Evolutionary conservation across 2,329 filamentous ascomycete genomes (phyloP).

Genomic region (Malbranchea cinnamomea): DNA sequence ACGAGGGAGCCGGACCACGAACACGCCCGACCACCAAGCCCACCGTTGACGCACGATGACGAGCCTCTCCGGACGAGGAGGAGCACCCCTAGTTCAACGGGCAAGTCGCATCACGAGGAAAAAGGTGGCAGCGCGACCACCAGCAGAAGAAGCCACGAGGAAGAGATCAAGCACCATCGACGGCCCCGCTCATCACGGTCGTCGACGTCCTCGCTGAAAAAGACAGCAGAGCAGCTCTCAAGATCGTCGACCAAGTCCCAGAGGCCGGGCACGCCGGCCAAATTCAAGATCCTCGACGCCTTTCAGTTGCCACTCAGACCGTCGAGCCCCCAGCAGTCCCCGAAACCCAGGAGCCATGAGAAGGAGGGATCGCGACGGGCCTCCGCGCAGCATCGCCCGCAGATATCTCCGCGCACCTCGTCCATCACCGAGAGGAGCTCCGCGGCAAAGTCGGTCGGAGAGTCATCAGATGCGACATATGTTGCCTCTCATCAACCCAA

Average conservation of each 20-base stretch:
- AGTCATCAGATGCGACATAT: constrained; percentile 32
- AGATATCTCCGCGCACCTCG: constrained; percentile 19
- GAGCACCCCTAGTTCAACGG: constrained; percentile 15
- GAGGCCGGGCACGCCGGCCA: constrained; percentile 24
- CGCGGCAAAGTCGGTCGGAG: constrained; percentile 16
- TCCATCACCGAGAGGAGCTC: constrained; percentile 20
- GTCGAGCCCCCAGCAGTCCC: constrained; percentile 10
- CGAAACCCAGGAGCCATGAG: background rate
- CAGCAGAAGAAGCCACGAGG: constrained; percentile 13
- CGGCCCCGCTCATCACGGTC: constrained; percentile 24
- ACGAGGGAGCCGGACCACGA: too few relatives aligned
- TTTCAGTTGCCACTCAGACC: constrained; percentile 22
- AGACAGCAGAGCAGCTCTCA: constrained; percentile 22
- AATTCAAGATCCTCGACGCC: constrained; percentile 20
- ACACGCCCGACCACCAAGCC: constrained; percentile 29
- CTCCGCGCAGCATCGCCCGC: constrained; percentile 17
- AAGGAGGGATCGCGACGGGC: constrained; percentile 22
- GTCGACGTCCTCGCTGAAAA: constrained; percentile 26
- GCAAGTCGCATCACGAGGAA: constrained; percentile 15
- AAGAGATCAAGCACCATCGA: constrained; percentile 3
- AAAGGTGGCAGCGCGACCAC: constrained; percentile 23
- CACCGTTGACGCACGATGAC: constrained; percentile 32
- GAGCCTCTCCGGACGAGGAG: constrained; percentile 20
- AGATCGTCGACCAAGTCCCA: constrained; percentile 21
- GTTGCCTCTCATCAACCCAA: constrained; percentile 30